Evolutionary conservation across 1,284 basidiomycete species (phyloP), one percentile per base, ranked within the genome.

Genomic region (Phaffia rhodozyma): DNA sequence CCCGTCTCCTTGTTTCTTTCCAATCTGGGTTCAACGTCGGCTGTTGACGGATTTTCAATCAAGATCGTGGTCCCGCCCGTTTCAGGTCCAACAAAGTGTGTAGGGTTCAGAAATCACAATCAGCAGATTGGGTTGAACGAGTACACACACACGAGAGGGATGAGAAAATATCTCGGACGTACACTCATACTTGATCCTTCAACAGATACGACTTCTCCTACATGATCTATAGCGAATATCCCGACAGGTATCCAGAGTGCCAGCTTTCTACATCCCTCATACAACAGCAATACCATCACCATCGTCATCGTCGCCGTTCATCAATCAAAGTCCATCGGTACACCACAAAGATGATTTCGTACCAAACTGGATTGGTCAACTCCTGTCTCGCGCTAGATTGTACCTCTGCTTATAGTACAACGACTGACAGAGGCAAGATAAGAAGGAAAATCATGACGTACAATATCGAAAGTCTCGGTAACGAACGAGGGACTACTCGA

Each of bases 161-260:
- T 5, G 18, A 34, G 47, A 27, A 48, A 34, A n/a, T 21, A 20
- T 34, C 32, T 34, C 20, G 55, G 56, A 52, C 63, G 7, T 0
- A 64, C 63, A 6, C 47, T 55, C 63, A 64, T 64, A 38, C 63
- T 64, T 20, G 53, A 51, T 18, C 63, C 63, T 27, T 64, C 58
- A 9, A 64, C 63, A 25, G 63, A 64, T 1, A 64, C 63, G 29
- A 64, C n/a, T 7, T 47, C 56, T 29, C 38, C 49, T 3, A 53
- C 48, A 18, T 59, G 47, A 25, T 64, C 58, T 2, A 58, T 55
- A 18, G 55, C 52, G 30, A 64, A 64, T 16, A 60, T 20, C 20
- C 29, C 47, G n/a, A 60, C 63, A 16, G 63, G 63, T 11, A 64
- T 47, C 58, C 58, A 55, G n/a, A 49, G 20, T 5, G 32, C 23